Evolutionary conservation across 208 protist species (phyloP).

Genomic region (Leishmania tropica): DNA sequence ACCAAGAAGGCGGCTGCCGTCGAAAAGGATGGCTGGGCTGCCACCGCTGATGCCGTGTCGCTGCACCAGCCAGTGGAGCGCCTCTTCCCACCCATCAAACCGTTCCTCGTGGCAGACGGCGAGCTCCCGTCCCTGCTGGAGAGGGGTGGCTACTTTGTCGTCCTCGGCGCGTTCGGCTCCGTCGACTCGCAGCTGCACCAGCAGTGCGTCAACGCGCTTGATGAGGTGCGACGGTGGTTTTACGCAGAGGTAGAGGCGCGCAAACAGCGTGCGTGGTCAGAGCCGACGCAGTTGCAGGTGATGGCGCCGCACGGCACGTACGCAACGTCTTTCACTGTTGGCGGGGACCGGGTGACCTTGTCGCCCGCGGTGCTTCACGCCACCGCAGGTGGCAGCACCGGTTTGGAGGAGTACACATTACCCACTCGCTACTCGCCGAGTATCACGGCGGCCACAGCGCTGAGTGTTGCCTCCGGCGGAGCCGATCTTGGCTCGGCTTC

Average conservation of each 20-base stretch:
- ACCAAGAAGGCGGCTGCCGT: neutral
- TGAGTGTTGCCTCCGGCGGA: neutral
- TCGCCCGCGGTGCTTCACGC: conserved; percentile 11
- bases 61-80: conserved; percentile 4
- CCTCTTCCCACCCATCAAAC: conserved; percentile 29
- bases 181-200: conserved; percentile 56
- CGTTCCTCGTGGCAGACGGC: conserved; percentile 18
- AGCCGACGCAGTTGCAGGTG: conserved; percentile 35
- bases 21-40: neutral
- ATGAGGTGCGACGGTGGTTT: conserved; percentile 46
- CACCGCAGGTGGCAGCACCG: neutral
- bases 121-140: conserved; percentile 36
- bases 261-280: conserved; percentile 40
- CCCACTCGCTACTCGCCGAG: conserved; percentile 26
- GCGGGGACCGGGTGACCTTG: conserved; percentile 18
- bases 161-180: conserved; percentile 58
- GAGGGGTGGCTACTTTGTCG: conserved; percentile 62
- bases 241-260: conserved; percentile 41
- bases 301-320: conserved; percentile 27
- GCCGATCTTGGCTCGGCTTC: neutral
- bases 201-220: conserved; percentile 40
- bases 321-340: conserved; percentile 19
- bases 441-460: conserved; percentile 7
- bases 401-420: conserved; percentile 19
- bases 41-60: neutral